Conservation (phyloP, 2,329 filamentous ascomycete species). For the Aureobasidium sp. region DNA sequence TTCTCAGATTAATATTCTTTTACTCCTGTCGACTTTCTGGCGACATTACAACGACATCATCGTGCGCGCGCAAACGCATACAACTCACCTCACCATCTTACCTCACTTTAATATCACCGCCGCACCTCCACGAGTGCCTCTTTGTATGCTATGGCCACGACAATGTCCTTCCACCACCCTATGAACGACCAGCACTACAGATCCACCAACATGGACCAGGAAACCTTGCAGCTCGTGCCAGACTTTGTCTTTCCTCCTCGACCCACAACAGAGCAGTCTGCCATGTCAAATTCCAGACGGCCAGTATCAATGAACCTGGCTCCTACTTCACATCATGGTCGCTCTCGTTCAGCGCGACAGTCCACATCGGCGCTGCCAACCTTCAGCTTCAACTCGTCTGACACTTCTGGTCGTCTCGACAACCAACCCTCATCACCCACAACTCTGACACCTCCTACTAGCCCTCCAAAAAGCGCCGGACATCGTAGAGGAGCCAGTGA, state of each 20-base stretch:
- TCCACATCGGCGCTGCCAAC: slow-evolving; percentile 40
- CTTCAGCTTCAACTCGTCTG: slow-evolving; percentile 45
- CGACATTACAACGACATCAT: slow-evolving; percentile 12
- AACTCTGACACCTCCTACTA: slow-evolving; percentile 27
- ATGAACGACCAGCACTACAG: slow-evolving; percentile 12
- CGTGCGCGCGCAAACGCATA: neutral
- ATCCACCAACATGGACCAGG: slow-evolving; percentile 6
- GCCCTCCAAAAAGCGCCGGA: slow-evolving; percentile 50
- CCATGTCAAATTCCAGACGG: slow-evolving; percentile 18
- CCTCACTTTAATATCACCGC: slow-evolving; percentile 3
- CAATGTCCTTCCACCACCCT: slow-evolving; percentile 4
- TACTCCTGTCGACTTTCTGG: neutral
- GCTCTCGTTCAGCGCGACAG: slow-evolving; percentile 31
- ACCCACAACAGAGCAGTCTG: slow-evolving; percentile 25
- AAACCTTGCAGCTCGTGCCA: slow-evolving; percentile 37
- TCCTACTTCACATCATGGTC: slow-evolving; percentile 32
- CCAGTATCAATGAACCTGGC: slow-evolving; percentile 30
- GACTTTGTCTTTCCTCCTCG: slow-evolving; percentile 44
- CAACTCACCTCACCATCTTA: neutral
- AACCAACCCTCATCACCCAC: slow-evolving; percentile 34
- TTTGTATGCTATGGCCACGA: slow-evolving; percentile 11
- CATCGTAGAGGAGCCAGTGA: slow-evolving; percentile 78
- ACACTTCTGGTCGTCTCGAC: slow-evolving; percentile 28
- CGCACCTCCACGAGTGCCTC: neutral
- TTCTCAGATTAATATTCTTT: slow-evolving; percentile 4